Evolutionary conservation across 1,284 basidiomycete genomes (phyloP), one percentile per base, ranked within the genome.

Genomic region (Rhizoctonia solani): DNA sequence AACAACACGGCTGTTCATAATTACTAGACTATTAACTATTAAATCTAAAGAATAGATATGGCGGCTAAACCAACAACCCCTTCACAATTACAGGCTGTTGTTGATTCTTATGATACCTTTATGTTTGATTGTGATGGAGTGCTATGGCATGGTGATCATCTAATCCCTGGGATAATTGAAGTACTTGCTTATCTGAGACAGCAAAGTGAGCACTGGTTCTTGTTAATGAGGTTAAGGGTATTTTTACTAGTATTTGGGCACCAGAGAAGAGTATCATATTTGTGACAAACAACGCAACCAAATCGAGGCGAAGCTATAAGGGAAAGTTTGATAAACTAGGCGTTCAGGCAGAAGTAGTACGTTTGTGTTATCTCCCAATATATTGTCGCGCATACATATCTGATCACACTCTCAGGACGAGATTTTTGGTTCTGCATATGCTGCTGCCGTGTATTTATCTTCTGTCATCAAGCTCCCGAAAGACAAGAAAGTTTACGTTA

Each of bases 51-150:
- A n/a, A n/a, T 44, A 54, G 50, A 54, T 21, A 65, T 65, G 61
- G 21, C 39, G 4, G 37, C 61, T 16, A 65, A 65, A 30, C 61
- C 49, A 9, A 65, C 49, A 5, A 65, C 61, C 25, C 61, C 61
- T 19, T 25, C 49, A 3, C 50, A 65, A 29, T 34, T 65, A 29
- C 61, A 81, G 65, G 73, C 76, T 21, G 75, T 92, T 42, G 72
- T 95, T 65, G 87, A 92, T 76, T 84, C 83, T 72, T 93, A 90
- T 75, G 94, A 97, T 76, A 95, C 91, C 21, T 95, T 93, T 85
- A 83, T 98, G 74, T 93, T 97, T 73, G 97, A 99, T 78, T 99
- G 95, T 76, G 96, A 99, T 76, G 96, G 96, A 23, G 96, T 98
- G 53, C 83, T 98, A 66, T 92, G 96, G 91, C 86, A 88, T 67